Conservation (phyloP, 2,329 filamentous ascomycete genomes). For the Exophiala oligosperma region DNA sequence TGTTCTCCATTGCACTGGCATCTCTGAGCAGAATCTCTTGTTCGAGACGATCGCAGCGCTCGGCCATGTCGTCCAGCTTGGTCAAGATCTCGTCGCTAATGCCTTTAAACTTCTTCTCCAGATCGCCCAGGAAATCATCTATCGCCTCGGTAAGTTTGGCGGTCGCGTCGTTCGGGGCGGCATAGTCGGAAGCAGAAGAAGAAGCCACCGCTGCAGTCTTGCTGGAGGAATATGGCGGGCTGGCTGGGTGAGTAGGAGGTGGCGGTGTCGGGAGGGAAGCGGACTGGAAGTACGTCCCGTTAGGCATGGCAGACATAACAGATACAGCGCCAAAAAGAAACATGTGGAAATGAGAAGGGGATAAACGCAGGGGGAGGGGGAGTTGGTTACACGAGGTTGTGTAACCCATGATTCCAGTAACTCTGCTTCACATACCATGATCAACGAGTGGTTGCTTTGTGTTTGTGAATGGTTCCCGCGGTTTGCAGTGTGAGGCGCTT, state of each 20-base stretch:
- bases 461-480: no score
- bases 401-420: no score
- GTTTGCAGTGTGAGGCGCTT: no score
- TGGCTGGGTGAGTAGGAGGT: not conserved
- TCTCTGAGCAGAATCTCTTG: conserved; percentile 30
- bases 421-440: no score
- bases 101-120: conserved; percentile 32
- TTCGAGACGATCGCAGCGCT: conserved; percentile 31
- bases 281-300: conserved; percentile 8
- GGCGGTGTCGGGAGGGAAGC: not conserved
- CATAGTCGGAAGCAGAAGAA: not conserved
- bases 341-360: not conserved
- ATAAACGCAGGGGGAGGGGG: not conserved
- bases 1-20: conserved; percentile 13
- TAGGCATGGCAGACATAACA: conserved; percentile 1
- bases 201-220: not conserved
- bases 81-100: conserved; percentile 32
- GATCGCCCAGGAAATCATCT: conserved; percentile 32
- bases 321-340: not conserved
- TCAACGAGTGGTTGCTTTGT: no score
- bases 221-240: not conserved
- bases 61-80: conserved; percentile 32
- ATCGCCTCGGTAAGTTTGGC: conserved; percentile 29
- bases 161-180: conserved; percentile 21
- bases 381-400: no score